Base-by-base conservation (phyloP, 257 asterid genomes). In the Plantago elongata region DNA sequence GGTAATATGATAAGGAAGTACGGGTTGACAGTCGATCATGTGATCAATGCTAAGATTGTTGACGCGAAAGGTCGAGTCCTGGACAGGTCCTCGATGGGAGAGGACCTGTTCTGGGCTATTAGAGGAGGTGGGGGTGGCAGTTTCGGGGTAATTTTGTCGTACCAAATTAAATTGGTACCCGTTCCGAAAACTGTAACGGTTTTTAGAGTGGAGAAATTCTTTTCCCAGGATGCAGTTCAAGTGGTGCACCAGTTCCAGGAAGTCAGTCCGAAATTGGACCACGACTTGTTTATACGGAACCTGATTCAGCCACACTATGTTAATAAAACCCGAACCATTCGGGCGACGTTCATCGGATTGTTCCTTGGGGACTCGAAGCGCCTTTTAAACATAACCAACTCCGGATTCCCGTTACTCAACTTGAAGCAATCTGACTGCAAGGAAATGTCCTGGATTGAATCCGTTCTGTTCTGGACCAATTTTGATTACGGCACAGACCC, bases 31-130 rank as follows among this genome's bases (percentile, higher is more conserved):
- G 81, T 77, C 0, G 83, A 80, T 13, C 76, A 80, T 45, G 73
- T 80, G 34, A 13, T 69, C n/a, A 83, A 80, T 48, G 87, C 79
- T 3, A 55, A 58, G 15, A 71, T 81, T 11, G 71, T 81, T 11
- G 78, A 77, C 63, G 73, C 67, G 5, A 61, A 64, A 2, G 85
- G 82, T n/a, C 67, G 65, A 49, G 54, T 77, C 69, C 48, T 76
- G 57, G 72, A 76, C 56, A 48, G 85, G 49, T 22, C 63, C 9
- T 63, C 60, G 9, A 79, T 79, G 84, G 77, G 84, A 3, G 84
- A 79, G 70, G 84, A 79, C 55, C 75, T 79, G 13, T 54, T 78
- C 40, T 74, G 78, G 78, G 78, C 78, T 0, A 74, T 74, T 13
- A 56, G 64, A 9, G 79, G 79, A 4, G 79, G 79, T n/a, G 79